Evolutionary conservation across 495 filamentous ascomycete genomes (phyloP).

Genomic region (Aspergillus taichungensis): DNA sequence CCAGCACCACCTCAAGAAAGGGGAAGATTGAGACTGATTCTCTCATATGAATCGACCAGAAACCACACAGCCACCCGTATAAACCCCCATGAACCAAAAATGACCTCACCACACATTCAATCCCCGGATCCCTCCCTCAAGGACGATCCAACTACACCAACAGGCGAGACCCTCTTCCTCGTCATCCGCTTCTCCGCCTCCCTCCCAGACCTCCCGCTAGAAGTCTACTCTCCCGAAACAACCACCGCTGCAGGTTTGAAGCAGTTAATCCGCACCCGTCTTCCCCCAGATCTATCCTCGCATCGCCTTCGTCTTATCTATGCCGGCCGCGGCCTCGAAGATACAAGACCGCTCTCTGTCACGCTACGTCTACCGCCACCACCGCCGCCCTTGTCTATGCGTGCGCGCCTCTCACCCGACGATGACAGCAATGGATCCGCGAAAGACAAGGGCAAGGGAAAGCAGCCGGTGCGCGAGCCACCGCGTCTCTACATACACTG

Average conservation of each 20-base stretch:
- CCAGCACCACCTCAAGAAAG: too few relatives aligned
- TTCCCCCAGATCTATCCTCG: slow-evolving; percentile 50
- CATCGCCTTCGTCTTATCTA: slow-evolving; percentile 80
- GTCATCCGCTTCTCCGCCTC: slow-evolving; percentile 83
- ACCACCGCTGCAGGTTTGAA: slow-evolving; percentile 72
- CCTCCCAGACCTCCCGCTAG: slow-evolving; percentile 72
- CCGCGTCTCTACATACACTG: slow-evolving; percentile 77
- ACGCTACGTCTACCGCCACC: slow-evolving; percentile 56
- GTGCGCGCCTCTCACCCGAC: slow-evolving; percentile 11
- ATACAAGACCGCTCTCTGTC: slow-evolving; percentile 51
- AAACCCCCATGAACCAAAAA: too few relatives aligned
- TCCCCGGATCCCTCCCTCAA: not conserved
- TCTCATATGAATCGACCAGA: too few relatives aligned
- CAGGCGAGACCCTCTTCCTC: slow-evolving; percentile 49
- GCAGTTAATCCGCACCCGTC: slow-evolving; percentile 65
- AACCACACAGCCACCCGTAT: too few relatives aligned
- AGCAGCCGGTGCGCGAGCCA: slow-evolving; percentile 40
- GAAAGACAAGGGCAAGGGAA: slow-evolving; percentile 44
- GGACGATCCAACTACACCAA: slow-evolving; percentile 10
- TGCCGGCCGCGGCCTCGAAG: slow-evolving; percentile 72
- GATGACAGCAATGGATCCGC: slow-evolving; percentile 14
- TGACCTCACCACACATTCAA: not conserved
- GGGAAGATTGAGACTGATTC: too few relatives aligned
- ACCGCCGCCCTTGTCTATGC: slow-evolving; percentile 24
- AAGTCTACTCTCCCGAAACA: slow-evolving; percentile 53